phyloP scores from a whole-genome alignment of 371 early-diverging fungal species.

The Syncephalis fuscata region DNA sequence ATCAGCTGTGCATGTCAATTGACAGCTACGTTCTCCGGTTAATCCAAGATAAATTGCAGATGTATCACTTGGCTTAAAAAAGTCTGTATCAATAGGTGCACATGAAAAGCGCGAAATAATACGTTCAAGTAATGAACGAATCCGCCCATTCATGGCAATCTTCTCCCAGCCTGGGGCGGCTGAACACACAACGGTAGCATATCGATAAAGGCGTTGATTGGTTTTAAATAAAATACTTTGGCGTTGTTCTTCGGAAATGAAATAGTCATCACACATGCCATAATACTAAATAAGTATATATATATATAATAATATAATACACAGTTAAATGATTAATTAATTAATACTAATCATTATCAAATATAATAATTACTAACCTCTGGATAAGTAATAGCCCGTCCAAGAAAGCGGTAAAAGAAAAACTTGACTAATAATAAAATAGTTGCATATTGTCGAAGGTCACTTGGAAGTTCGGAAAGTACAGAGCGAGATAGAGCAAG shows the following conservation, averaged over 20 bases:
- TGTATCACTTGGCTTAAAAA: too few relatives aligned
- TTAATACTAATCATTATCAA: too few relatives aligned
- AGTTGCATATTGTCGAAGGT: constrained; percentile 14
- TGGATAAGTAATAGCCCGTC: constrained; percentile 20
- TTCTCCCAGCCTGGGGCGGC: constrained; percentile 18
- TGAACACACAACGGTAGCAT: constrained; percentile 14
- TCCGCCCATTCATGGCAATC: too few relatives aligned
- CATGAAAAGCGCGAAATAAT: too few relatives aligned
- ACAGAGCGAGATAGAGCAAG: constrained; percentile 13
- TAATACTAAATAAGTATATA: constrained; percentile 17
- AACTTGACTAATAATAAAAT: constrained; percentile 19
- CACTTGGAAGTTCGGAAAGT: constrained; percentile 10
- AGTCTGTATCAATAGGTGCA: too few relatives aligned
- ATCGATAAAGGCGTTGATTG: constrained; percentile 19
- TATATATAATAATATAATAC: too few relatives aligned
- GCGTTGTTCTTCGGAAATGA: constrained; percentile 16
- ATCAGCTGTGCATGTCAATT: not conserved
- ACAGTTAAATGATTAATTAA: too few relatives aligned
- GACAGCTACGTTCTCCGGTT: not conserved
- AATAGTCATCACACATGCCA: constrained; percentile 20
- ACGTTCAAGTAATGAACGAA: too few relatives aligned
- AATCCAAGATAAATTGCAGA: too few relatives aligned
- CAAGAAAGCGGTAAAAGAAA: constrained; percentile 22
- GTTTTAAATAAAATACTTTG: constrained; percentile 16
- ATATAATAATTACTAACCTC: constrained; percentile 10